Base-by-base conservation (phyloP, 805 yeast genomes). In the Schizosaccharomyces lindneri region DNA sequence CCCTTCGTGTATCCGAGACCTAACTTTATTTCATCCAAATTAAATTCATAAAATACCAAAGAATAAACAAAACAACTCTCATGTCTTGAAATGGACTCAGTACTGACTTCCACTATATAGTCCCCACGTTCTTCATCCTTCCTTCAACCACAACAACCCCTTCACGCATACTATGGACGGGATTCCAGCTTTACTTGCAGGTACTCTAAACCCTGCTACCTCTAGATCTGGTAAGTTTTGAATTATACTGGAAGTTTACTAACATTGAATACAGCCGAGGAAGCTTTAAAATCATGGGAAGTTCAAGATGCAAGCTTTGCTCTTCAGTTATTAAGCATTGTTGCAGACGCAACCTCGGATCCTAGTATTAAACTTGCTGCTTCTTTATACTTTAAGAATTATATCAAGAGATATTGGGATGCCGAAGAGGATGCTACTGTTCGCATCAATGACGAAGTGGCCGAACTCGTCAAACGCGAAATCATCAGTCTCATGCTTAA, bases 371-470 rank as follows among this genome's bases (percentile, higher is more conserved):
- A 97, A 64, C 74, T 89, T 59, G 96, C 98, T 0, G 95, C 86
- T 21, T 87, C 96, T 0, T 74, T 94, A 61, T 88, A 84, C 72
- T 87, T 93, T 73, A 93, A 93, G 70, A 93, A 93, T 70, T 78
- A 87, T 64, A 77, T 93, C 65, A 83, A 80, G 67, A 75, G 96
- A 61, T 83, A 79, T 66, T 93, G 96, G 97, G 82, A 85, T 61
- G 24, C 67, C 63, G 55, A 19, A 66, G 60, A 41, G 27, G 55
- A 39, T 51, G 57, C 57, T 27, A 29, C 43, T 46, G 32, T 55
- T 31, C 7, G 59, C 3, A 24, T 59, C 3, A 36, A 7, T 32
- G 43, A 41, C 21, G 13, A 7, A 27, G 27, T 29, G 6, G 55
- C 48, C 39, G 36, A 39, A 31, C 27, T 31, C n/a, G 79, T 93